phyloP scores from a whole-genome alignment of 192 early-diverging fungal species.

The Umbelopsis vinacea region DNA sequence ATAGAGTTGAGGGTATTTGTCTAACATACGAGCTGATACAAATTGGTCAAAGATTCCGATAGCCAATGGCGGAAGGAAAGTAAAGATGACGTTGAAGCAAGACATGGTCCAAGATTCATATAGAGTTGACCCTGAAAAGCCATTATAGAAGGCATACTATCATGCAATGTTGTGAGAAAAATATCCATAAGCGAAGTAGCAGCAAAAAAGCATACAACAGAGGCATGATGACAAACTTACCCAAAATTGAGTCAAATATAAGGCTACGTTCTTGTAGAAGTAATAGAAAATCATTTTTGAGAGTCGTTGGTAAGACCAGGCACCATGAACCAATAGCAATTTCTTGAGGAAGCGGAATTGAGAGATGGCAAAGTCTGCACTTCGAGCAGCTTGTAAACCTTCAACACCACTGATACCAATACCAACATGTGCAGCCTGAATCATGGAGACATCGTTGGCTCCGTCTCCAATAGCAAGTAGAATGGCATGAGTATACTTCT shows the following conservation, averaged over 20 bases:
- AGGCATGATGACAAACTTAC: constrained; percentile 35
- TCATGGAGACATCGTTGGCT: constrained; percentile 97
- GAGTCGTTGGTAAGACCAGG: constrained; percentile 91
- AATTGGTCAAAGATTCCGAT: constrained; percentile 96
- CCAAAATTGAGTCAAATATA: constrained; percentile 97
- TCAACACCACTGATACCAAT: constrained; percentile 95
- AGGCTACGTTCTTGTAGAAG: constrained; percentile 97
- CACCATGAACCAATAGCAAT: constrained; percentile 90
- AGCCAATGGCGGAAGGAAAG: constrained; percentile 85
- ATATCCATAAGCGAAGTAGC: background rate
- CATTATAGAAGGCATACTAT: constrained; percentile 78
- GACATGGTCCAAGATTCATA: constrained; percentile 95
- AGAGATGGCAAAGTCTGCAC: constrained; percentile 94
- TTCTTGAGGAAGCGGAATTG: constrained; percentile 94
- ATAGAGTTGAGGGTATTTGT: constrained; percentile 95
- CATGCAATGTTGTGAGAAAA: background rate
- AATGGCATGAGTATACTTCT: constrained; percentile 82
- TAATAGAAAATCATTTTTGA: constrained; percentile 95
- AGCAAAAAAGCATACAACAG: no score
- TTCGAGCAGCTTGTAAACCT: constrained; percentile 91
- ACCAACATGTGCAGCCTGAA: constrained; percentile 96
- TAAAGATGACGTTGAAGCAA: constrained; percentile 91
- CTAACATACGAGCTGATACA: constrained; percentile 82
- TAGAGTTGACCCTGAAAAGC: constrained; percentile 90
- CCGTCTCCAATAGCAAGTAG: constrained; percentile 96